Evolutionary conservation across 1,284 basidiomycete genomes (phyloP), one percentile per base, ranked within the genome.

Genomic region (Apiotrichum montevideense): DNA sequence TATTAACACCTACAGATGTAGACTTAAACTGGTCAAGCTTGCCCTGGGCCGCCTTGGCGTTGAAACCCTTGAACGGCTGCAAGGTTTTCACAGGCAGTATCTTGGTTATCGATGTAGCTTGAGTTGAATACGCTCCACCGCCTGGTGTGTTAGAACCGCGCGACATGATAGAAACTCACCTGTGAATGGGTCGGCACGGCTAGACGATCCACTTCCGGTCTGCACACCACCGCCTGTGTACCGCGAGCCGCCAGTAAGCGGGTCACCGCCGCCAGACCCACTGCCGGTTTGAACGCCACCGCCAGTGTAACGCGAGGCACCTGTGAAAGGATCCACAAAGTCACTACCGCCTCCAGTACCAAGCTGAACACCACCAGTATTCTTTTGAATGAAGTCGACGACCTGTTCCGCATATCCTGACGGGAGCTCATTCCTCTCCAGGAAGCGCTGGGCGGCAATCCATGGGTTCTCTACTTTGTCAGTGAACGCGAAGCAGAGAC

Each of bases 321-420:
- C 87, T 10, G 96, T 98, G 76, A 85, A 98, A 6, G 95, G 95
- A 73, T 98, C 96, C 14, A 86, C 83, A 69, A 84, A 92, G 49
- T 85, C 82, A 55, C 78, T 80, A 2, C 63, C 65, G 40, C 60
- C 55, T 34, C 70, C 73, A 6, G 74, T 68, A 42, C 85, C 87
- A 3, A 95, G 77, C 55, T 80, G 85, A 6, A 89, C 84, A 2
- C 88, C 89, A 8, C 67, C 68, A 0, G 93, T 88, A 66, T 95
- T 97, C 76, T 88, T 88, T 74, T 97, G 88, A 58, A 99, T 98
- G 75, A 98, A 98, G 48, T 82, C 80, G 34, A 91, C 94, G 15
- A 98, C 88, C 75, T 98, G 84, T 65, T 98, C 95, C 21, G 90
- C 77, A 70, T 98, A 95, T 6, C 80, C 81, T 59, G 84, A 70